Evolutionary conservation across 331 rosid species (phyloP), one percentile per base, ranked within the genome.

Genomic region (Malus hybrid): DNA sequence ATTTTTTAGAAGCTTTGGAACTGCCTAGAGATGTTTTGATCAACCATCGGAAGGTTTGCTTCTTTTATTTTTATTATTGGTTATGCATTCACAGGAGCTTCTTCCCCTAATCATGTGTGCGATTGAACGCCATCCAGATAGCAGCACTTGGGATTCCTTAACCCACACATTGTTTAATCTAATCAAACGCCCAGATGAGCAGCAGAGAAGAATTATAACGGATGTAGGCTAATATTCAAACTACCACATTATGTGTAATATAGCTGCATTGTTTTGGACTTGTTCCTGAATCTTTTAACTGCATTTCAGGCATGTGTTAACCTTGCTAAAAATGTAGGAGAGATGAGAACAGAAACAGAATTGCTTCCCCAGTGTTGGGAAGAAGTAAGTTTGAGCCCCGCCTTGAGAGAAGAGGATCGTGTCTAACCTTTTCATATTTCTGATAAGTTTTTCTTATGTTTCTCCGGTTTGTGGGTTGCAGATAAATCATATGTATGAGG

Each of bases 291-390:
- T 57, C 83, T 80, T 28, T 28, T 58, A 24, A 78, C 77, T 76
- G 56, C 34, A 58, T 84, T 82, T 73, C 85, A 94, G 99, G 99
- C 97, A 69, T 94, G 97, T 75, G 97, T 94, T 55, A 87, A 67
- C 86, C 99, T 94, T 77, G 96, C 99, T 63, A 84, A 88, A 84
- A 92, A 87, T 86, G 97, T 94, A 57, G 97, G 99, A 80, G 91
- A 94, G 86, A 94, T 94, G 99, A 90, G 97, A 85, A 94, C 97
- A 77, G 97, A 92, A 89, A 90, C 95, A 68, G 97, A 94, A 79
- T 85, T 94, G 84, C 96, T 94, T 82, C 99, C 99, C 5, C 97
- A 94, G 80, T 94, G 99, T 75, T 94, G 97, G 99, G 99, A 94
- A 86, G 97, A 94, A 80, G 81, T 82, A 94, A 80, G 81, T 82